Evolutionary conservation across 139 green algal genomes (phyloP).

Genomic region (Gonium pectorale): DNA sequence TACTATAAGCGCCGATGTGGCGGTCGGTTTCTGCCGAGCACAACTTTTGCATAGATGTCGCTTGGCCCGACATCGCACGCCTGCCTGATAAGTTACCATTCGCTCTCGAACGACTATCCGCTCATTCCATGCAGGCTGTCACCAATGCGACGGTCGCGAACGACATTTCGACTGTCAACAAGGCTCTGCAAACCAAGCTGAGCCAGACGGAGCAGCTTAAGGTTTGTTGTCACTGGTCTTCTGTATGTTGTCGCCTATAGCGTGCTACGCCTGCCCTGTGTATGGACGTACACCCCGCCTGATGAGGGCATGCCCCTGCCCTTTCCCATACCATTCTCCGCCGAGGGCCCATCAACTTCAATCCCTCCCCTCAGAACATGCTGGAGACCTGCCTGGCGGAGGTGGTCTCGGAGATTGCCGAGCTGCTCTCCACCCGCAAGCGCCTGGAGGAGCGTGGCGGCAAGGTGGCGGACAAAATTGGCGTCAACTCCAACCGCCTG

Average conservation of each 20-base stretch:
- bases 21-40: too few relatives aligned
- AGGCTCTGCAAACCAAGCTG: constrained; percentile 17
- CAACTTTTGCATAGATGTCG: too few relatives aligned
- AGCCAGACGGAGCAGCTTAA: constrained; percentile 40
- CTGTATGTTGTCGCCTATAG: too few relatives aligned
- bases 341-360: background rate
- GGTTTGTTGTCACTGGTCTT: too few relatives aligned
- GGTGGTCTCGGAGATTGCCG: constrained; percentile 44
- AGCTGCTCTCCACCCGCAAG: constrained; percentile 22
- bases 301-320: too few relatives aligned
- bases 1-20: too few relatives aligned
- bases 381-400: constrained; percentile 30
- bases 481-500: constrained; percentile 48
- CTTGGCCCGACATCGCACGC: too few relatives aligned
- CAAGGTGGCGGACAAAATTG: constrained; percentile 51
- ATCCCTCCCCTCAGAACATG: constrained; percentile 12
- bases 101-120: too few relatives aligned
- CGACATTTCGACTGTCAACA: constrained; percentile 29
- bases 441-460: constrained; percentile 46
- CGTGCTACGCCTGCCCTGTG: too few relatives aligned
- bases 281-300: too few relatives aligned
- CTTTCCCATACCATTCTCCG: background rate
- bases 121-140: background rate
- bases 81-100: too few relatives aligned
- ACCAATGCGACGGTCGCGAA: constrained; percentile 6